Conservation (phyloP, 176 grass and related monocot genomes). For the Rhynchospora pubera region DNA sequence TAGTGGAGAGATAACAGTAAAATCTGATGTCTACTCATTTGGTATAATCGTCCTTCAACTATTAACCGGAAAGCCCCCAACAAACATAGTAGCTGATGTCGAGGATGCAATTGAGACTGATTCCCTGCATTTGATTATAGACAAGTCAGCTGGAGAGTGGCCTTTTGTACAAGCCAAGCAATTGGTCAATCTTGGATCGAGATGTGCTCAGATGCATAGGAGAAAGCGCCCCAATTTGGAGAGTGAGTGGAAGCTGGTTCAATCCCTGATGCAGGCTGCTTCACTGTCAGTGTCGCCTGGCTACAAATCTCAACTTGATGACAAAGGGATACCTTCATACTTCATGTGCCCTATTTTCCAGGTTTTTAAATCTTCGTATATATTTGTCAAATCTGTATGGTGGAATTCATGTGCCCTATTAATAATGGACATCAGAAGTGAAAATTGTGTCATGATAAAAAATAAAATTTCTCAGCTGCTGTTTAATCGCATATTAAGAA, state of each 20-base stretch:
- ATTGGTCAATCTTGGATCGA: slow-evolving; percentile 27
- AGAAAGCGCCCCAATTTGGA: slow-evolving; percentile 19
- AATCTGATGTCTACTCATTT: slow-evolving; percentile 38
- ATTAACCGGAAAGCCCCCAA: slow-evolving; percentile 29
- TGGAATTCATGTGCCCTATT: background rate
- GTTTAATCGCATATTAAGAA: no score
- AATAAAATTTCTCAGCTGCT: no score
- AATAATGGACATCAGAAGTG: no score
- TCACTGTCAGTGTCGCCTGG: background rate
- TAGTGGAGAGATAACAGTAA: slow-evolving; percentile 24
- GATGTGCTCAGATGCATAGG: slow-evolving; percentile 21
- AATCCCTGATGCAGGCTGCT: slow-evolving; percentile 21
- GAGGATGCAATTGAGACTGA: slow-evolving; percentile 27
- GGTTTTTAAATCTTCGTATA: background rate
- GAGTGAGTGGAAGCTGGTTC: slow-evolving; percentile 24
- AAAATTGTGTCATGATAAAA: no score
- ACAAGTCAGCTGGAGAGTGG: slow-evolving; percentile 43
- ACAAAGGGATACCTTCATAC: slow-evolving; percentile 30
- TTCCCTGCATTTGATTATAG: slow-evolving; percentile 21
- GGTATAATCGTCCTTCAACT: slow-evolving; percentile 40
- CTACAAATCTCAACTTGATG: background rate
- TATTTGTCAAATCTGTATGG: background rate
- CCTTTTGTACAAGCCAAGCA: slow-evolving; percentile 35
- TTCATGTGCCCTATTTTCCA: slow-evolving; percentile 72
- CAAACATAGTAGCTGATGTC: slow-evolving; percentile 23